These are phyloP conservation scores for Phytophthora sp. DNA, from an alignment of 352 stramenopile genomes.

Conservation along the genomic window DNA sequence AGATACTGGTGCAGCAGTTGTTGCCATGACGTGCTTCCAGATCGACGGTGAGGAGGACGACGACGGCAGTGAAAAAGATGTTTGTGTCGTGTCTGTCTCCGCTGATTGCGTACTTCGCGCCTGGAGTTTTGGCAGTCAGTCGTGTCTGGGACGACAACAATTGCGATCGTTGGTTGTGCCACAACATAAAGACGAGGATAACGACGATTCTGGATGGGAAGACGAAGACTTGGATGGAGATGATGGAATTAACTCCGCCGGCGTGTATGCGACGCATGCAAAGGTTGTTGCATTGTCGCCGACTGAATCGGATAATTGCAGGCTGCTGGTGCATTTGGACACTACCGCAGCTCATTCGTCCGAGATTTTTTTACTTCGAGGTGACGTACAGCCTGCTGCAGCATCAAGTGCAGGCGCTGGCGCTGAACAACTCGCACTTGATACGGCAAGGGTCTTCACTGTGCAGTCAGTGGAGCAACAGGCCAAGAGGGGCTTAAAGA, in stretches of 20 bases:
- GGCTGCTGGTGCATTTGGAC: slow-evolving; percentile 71
- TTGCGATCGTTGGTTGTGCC: slow-evolving; percentile 43
- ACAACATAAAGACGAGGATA: slow-evolving; percentile 3
- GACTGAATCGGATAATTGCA: slow-evolving; percentile 63
- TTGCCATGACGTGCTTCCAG: slow-evolving; percentile 71
- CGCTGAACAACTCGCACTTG: slow-evolving; percentile 50
- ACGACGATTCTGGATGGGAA: slow-evolving; percentile 37
- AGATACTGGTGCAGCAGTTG: slow-evolving; percentile 37
- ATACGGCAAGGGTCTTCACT: slow-evolving; percentile 62
- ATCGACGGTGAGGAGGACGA: slow-evolving; percentile 55
- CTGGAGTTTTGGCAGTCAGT: slow-evolving; percentile 74
- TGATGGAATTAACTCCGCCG: slow-evolving; percentile 20
- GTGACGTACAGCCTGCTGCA: slow-evolving; percentile 47
- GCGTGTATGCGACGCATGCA: slow-evolving; percentile 49
- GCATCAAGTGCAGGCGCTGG: slow-evolving; percentile 24
- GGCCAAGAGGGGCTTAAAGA: slow-evolving; percentile 51
- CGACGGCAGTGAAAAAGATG: slow-evolving; percentile 42
- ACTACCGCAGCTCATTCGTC: slow-evolving; percentile 58
- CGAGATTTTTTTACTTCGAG: slow-evolving; percentile 66
- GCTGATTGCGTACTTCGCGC: slow-evolving; percentile 68
- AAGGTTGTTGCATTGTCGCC: slow-evolving; percentile 66
- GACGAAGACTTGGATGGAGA: slow-evolving; percentile 43
- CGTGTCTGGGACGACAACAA: slow-evolving; percentile 68
- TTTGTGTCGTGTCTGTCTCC: slow-evolving; percentile 74
- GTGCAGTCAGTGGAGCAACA: slow-evolving; percentile 26